Evolutionary conservation across 306 rosid genomes (phyloP).

Genomic region (Rosa chinensis): DNA sequence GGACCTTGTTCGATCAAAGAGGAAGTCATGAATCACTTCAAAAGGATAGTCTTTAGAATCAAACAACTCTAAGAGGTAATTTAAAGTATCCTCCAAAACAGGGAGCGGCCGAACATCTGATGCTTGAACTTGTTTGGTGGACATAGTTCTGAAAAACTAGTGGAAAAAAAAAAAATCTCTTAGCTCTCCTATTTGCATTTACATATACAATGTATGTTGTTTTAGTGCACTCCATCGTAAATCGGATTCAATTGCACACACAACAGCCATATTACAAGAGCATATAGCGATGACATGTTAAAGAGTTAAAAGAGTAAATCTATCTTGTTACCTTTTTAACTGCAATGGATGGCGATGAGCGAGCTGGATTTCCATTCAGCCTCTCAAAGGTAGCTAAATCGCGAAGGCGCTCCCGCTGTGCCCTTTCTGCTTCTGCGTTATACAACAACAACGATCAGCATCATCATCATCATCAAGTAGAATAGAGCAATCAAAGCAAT

Average conservation of each 20-base stretch:
- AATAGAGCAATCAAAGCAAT: not conserved
- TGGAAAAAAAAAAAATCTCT: too few species aligned
- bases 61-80: slow-evolving; percentile 55
- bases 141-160: slow-evolving; percentile 92
- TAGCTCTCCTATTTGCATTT: too few species aligned
- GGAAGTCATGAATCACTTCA: slow-evolving; percentile 81
- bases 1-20: slow-evolving; percentile 92
- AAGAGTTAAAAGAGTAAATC: not conserved
- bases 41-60: slow-evolving; percentile 59
- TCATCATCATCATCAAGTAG: too few species aligned
- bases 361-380: slow-evolving; percentile 61
- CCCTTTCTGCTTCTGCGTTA: slow-evolving; percentile 68
- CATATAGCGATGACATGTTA: not conserved
- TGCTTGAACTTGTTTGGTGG: slow-evolving; percentile 52
- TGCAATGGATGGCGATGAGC: slow-evolving; percentile 68
- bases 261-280: too few species aligned
- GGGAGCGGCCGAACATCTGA: slow-evolving; percentile 80
- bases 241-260: too few species aligned
- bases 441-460: not conserved
- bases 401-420: slow-evolving; percentile 69
- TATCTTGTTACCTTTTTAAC: slow-evolving; percentile 68
- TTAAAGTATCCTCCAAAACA: slow-evolving; percentile 70
- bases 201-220: too few species aligned
- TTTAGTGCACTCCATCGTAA: too few species aligned
- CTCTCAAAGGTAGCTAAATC: slow-evolving; percentile 95